These are phyloP conservation scores for Microcera coccophila DNA, from an alignment of 2,329 filamentous ascomycete genomes.

Conservation along the genomic window DNA sequence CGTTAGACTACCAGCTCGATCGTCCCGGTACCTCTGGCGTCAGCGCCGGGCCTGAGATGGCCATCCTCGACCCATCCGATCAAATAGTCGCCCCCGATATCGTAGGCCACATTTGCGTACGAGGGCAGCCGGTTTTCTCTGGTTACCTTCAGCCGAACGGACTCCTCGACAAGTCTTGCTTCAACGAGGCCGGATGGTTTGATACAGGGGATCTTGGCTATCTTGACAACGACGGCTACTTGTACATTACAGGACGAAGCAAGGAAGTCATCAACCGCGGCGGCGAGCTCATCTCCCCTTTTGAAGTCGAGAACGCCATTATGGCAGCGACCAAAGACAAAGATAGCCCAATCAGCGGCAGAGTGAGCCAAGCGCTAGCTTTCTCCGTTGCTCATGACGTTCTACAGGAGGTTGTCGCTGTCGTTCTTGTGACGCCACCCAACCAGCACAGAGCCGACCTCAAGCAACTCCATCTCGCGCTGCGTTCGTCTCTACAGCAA, in stretches of 20 bases:
- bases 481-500: constrained; percentile 47
- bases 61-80: constrained; percentile 44
- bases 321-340: constrained; percentile 41
- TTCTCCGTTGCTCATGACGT: constrained; percentile 52
- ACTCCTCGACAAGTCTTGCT: constrained; percentile 41
- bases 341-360: constrained; percentile 42
- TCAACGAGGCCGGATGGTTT: constrained; percentile 49
- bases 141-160: constrained; percentile 47
- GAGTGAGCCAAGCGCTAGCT: constrained; percentile 47
- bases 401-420: constrained; percentile 53
- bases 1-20: constrained; percentile 48
- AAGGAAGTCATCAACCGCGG: constrained; percentile 57
- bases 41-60: constrained; percentile 48
- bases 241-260: constrained; percentile 52
- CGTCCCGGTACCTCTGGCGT: constrained; percentile 52
- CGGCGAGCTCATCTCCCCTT: constrained; percentile 56
- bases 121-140: constrained; percentile 48
- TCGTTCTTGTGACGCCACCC: constrained; percentile 47
- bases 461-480: constrained; percentile 43
- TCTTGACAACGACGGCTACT: constrained; percentile 47
- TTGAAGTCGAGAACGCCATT: constrained; percentile 57
- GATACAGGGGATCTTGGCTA: constrained; percentile 54
- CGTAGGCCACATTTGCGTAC: constrained; percentile 48
- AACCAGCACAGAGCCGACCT: constrained; percentile 44
- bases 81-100: constrained; percentile 27